Conservation (phyloP, 2,329 filamentous ascomycete genomes). For the Madurella fahalii region DNA sequence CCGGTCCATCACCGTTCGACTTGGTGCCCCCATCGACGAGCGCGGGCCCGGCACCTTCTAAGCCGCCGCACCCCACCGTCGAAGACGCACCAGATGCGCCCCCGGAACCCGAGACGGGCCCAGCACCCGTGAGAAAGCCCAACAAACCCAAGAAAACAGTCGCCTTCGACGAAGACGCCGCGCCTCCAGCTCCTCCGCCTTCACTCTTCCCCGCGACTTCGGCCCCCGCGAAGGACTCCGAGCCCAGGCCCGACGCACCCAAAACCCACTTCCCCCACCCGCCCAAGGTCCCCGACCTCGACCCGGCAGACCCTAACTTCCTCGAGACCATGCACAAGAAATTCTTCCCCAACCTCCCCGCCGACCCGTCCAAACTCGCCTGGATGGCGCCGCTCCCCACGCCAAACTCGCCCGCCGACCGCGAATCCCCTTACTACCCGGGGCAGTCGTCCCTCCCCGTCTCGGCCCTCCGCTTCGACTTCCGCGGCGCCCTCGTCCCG, state of each 20-base stretch:
- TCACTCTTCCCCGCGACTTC: constrained; percentile 37
- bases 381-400: constrained; percentile 81
- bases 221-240: constrained; percentile 1
- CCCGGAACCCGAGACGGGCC: constrained; percentile 12
- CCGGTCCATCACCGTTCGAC: constrained; percentile 44
- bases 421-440: constrained; percentile 77
- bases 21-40: constrained; percentile 2
- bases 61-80: constrained; percentile 33
- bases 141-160: constrained; percentile 31
- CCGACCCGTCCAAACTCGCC: constrained; percentile 78
- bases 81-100: constrained; percentile 29
- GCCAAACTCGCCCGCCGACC: constrained; percentile 59
- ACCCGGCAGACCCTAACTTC: constrained; percentile 79
- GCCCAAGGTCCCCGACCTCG: constrained; percentile 62
- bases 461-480: constrained; percentile 81
- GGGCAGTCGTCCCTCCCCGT: constrained; percentile 66
- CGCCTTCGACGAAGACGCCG: constrained; percentile 40
- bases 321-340: constrained; percentile 80
- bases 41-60: constrained; percentile 9
- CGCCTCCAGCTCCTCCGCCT: constrained; percentile 38
- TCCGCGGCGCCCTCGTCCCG: constrained; percentile 74
- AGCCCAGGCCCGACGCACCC: constrained; percentile 29
- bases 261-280: constrained; percentile 60
- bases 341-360: constrained; percentile 85
- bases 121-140: constrained; percentile 1